Evolutionary conservation across 495 filamentous ascomycete genomes (phyloP), one percentile per base, ranked within the genome.

Genomic region (Amphirosellinia nigrospora): DNA sequence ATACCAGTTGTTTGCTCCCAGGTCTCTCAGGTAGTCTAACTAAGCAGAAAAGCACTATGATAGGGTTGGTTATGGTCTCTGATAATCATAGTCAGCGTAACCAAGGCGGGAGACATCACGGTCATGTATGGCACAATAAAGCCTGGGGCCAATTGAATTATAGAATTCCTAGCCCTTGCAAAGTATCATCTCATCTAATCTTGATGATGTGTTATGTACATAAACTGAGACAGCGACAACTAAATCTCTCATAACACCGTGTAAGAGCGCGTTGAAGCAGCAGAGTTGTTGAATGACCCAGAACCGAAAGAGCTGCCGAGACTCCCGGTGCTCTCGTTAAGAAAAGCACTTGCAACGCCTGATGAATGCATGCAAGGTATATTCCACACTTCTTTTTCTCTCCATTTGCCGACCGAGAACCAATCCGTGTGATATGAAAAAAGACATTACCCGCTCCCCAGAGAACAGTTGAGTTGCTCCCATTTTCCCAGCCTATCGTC

Each of bases 281-380:
- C 56, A 69, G 56, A 69, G 67, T 69, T 69, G 67, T 69, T 69
- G 67, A 69, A 69, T 69, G 28, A 63, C 67, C 67, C 45, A 59
- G 38, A 67, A 30, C 50, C 36, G 64, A 28, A 60, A 48, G 50
- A 59, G 66, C 66, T 68, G 66, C 64, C 39, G 53, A 52, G 23
- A 56, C 53, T 67, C 64, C 39, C 38, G 64, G 38, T 67, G 41
- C 50, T 67, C 64, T 67, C 15, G 32, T 48, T 69, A 32, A 50
- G 15, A 50, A 62, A 69, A 62, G 70, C 74, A 72, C 73, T 78
- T 78, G 75, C 75, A 78, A 78, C 75, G 75, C 75, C 75, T 78
- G 75, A 78, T 78, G 75, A 78, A 78, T 78, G 75, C 74, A 78
- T 78, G 75, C 75, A 78, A 78, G 70, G 63, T 65, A 65, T 65